Base-by-base conservation (phyloP, 495 filamentous ascomycete species). In the Tuber aestivum region DNA sequence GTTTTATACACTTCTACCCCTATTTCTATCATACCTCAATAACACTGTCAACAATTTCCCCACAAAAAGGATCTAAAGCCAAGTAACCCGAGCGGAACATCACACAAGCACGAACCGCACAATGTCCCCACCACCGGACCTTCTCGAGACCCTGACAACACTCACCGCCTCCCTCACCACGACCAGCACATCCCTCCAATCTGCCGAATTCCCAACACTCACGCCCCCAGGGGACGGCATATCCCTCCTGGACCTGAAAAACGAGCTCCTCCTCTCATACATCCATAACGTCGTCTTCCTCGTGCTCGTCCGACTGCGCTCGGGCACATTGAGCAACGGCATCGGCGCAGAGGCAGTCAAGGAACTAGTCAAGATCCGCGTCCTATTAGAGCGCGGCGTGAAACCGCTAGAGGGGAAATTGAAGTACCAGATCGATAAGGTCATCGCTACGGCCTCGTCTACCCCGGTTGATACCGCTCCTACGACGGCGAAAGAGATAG, bases 231-330 rank as follows among this genome's bases (percentile, higher is more conserved):
- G 90, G 79, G 90, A 97, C 77, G 95, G 95, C 77, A 94, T 99
- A 71, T 97, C 95, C 3, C 91, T 99, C 8, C 90, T 99, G 81
- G 93, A 97, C 82, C 89, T 91, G 72, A 99, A 99, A 84, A 97
- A 93, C 86, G 96, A 99, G 77, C 88, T 98, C 27, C 89, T 99
- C 21, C 91, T 99, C 68, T 94, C 96, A 2, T 99, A 99, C 85
- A 86, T 98, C 0, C 96, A 98, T 80, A 94, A 97, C 80, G 89
- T 97, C 7, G 93, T 95, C 42, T 97, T 97, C 79, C 85, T 98
- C 70, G 91, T 96, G 50, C 85, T 97, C 3, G 84, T 94, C 68
- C 95, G 97, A 83, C 83, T 97, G 27, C 89, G 93, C 27, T 85
- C 82, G 27, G 79, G 82, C 0, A 65, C 61, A 2, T 72, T 83